phyloP scores from a whole-genome alignment of 768 basidiomycete genomes.

The Lentinula guzmanii region DNA sequence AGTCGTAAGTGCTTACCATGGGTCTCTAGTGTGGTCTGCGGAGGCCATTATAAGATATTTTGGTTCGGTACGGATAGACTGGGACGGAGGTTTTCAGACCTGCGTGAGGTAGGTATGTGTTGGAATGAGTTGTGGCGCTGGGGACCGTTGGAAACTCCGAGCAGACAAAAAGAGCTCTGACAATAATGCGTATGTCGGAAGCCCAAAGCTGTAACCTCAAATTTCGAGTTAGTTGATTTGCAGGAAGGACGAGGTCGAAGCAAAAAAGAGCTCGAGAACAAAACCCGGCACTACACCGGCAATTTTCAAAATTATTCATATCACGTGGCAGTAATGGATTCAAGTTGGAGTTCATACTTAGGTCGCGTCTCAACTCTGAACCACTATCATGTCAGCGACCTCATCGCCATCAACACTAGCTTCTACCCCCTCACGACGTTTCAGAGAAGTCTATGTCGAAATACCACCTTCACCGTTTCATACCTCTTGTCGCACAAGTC shows the following conservation, averaged over 20 bases:
- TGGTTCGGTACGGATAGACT: background rate
- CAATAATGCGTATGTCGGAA: background rate
- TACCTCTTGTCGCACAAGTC: conserved; percentile 10
- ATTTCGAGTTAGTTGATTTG: background rate
- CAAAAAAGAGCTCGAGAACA: background rate
- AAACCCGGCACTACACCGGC: background rate
- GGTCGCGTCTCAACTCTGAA: conserved; percentile 8
- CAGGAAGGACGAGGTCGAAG: background rate
- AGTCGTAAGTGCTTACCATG: conserved; percentile 52
- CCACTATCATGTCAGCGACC: conserved; percentile 28
- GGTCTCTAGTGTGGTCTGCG: conserved; percentile 92
- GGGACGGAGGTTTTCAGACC: background rate
- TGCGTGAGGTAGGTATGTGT: background rate
- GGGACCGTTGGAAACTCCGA: background rate
- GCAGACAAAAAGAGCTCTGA: background rate
- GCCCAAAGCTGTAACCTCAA: background rate
- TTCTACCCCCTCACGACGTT: conserved; percentile 20
- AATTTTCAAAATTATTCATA: background rate
- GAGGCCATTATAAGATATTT: conserved; percentile 54
- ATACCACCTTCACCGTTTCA: conserved; percentile 46
- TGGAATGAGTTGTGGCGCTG: background rate
- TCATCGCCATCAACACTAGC: conserved; percentile 14
- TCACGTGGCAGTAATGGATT: background rate
- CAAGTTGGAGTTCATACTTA: background rate
- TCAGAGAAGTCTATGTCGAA: conserved; percentile 52